Percentiles rank a stretch among this genome's conserved stretches.
phyloP scores from a whole-genome alignment of 2,329 filamentous ascomycete genomes.

The Mariannaea sp. region DNA sequence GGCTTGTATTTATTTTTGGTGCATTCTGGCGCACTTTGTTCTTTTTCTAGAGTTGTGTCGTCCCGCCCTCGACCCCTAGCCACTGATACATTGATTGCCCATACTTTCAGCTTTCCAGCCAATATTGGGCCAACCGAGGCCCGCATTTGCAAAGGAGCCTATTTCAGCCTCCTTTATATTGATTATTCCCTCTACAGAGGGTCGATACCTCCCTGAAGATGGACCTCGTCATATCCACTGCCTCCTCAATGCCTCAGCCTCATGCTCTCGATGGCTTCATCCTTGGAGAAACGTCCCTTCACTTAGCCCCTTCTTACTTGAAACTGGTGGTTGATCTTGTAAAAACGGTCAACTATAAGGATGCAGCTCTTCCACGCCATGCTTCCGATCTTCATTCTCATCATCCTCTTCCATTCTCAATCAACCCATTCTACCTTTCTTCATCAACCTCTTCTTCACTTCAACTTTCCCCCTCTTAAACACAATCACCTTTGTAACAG shows the following conservation, averaged over 20 bases:
- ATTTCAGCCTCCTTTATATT: neutral
- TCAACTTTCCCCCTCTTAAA: neutral
- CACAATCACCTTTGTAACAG: neutral
- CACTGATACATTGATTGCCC: neutral
- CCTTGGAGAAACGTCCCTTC: conserved; percentile 8
- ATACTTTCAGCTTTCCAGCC: neutral
- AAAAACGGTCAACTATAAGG: conserved; percentile 25
- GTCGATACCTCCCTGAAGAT: neutral
- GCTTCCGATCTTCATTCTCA: conserved; percentile 9
- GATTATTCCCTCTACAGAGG: neutral
- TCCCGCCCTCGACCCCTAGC: neutral
- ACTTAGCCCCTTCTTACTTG: neutral
- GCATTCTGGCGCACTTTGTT: too few species aligned
- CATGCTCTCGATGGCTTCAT: conserved; percentile 9
- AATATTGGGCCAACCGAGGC: neutral
- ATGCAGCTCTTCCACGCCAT: neutral
- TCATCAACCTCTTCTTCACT: neutral
- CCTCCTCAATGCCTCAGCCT: conserved; percentile 14
- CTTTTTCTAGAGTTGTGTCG: neutral
- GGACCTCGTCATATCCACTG: neutral
- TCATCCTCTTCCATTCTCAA: conserved; percentile 9
- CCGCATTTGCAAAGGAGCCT: neutral
- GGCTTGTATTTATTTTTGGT: too few species aligned
- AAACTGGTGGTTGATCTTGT: neutral
- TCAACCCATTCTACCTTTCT: neutral